Percentiles rank a stretch among this genome's conserved stretches.
Evolutionary conservation across 2,329 filamentous ascomycete species (phyloP).

Genomic region (Dothidotthia symphoricarpi): DNA sequence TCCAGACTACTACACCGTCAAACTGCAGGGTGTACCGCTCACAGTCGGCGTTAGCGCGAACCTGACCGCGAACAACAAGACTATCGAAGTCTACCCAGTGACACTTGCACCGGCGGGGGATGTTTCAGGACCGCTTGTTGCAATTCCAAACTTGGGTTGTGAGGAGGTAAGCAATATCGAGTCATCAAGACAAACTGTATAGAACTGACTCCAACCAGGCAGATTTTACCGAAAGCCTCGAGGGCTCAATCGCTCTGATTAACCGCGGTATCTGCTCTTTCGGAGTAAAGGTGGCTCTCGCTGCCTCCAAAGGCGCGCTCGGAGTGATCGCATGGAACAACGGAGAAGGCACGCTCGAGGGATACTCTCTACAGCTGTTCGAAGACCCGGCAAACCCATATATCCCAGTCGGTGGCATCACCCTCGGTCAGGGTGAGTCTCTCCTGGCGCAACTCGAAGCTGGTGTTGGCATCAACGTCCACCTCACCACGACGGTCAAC

Average conservation of each 20-base stretch:
- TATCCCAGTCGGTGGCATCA: constrained; percentile 66
- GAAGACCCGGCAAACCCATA: constrained; percentile 59
- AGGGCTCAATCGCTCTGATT: constrained; percentile 68
- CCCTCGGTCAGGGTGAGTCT: constrained; percentile 58
- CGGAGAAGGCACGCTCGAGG: constrained; percentile 55
- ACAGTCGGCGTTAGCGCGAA: constrained; percentile 27
- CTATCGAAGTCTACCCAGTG: constrained; percentile 26
- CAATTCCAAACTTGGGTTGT: constrained; percentile 37
- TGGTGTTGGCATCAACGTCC: constrained; percentile 29
- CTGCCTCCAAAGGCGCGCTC: constrained; percentile 57
- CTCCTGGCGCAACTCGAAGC: constrained; percentile 55
- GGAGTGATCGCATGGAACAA: constrained; percentile 73
- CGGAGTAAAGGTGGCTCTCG: constrained; percentile 66
- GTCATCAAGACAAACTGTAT: neutral
- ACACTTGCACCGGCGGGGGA: constrained; percentile 34
- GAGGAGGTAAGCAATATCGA: constrained; percentile 22
- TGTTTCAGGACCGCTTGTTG: constrained; percentile 31
- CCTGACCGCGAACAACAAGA: constrained; percentile 31
- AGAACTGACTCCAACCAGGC: constrained; percentile 29
- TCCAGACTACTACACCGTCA: constrained; percentile 41
- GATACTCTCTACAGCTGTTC: constrained; percentile 42
- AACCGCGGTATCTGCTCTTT: constrained; percentile 69
- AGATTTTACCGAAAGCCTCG: constrained; percentile 61
- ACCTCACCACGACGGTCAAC: constrained; percentile 26
- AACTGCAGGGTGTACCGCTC: constrained; percentile 30